These are phyloP conservation scores for Fusarium caatingaense DNA, from an alignment of 2,329 filamentous ascomycete genomes.

Conservation along the genomic window DNA sequence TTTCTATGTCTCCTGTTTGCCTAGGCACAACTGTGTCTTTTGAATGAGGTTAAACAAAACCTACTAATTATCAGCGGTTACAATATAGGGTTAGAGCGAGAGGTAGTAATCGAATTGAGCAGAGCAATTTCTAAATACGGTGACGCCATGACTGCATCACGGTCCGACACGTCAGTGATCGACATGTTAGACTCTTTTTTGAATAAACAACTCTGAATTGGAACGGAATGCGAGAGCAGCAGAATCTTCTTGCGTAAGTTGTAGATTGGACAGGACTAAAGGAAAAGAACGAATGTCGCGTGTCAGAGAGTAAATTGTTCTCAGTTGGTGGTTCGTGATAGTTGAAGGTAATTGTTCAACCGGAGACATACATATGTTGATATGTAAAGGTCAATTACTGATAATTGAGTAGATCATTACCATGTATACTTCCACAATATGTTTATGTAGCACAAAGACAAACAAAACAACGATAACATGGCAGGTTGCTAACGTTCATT, in stretches of 20 bases:
- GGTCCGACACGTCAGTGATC: slow-evolving; percentile 21
- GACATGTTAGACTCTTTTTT: slow-evolving; percentile 8
- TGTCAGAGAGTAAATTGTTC: neutral
- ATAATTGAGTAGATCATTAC: neutral
- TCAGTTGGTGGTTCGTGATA: neutral
- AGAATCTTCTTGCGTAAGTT: slow-evolving; percentile 1
- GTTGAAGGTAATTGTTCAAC: neutral
- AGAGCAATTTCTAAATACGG: neutral
- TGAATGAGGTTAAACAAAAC: neutral
- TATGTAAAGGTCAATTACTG: neutral
- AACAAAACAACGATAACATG: neutral
- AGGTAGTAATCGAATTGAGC: neutral
- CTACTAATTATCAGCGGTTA: neutral
- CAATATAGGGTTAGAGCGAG: neutral
- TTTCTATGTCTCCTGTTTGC: neutral
- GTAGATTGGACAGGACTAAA: neutral
- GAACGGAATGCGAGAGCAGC: slow-evolving; percentile 25
- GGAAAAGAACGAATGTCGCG: neutral
- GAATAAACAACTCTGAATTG: neutral
- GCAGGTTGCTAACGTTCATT: neutral
- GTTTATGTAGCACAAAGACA: neutral
- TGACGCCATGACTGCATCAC: slow-evolving; percentile 28
- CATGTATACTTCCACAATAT: neutral
- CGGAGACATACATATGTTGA: neutral
- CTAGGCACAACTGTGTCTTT: too few species aligned